Conservation (phyloP, 139 green algal species). For the Haematococcus lacustris region DNA sequence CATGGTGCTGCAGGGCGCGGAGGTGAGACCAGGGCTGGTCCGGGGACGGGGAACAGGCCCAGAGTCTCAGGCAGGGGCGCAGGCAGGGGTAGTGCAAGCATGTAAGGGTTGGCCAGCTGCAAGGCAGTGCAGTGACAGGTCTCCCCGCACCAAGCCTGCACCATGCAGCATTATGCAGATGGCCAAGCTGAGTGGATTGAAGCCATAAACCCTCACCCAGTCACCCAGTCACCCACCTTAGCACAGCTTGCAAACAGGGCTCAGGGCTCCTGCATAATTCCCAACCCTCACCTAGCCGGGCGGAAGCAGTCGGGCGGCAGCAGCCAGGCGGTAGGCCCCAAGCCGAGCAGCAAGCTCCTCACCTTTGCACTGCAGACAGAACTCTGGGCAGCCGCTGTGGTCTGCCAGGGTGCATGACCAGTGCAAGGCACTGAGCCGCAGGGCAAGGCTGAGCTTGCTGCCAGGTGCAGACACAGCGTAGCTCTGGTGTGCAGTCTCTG, state of each 20-base stretch:
- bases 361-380: too few species aligned
- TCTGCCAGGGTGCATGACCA: neutral
- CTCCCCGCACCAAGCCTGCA: neutral
- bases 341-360: too few species aligned
- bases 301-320: too few species aligned
- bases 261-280: too few species aligned
- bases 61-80: neutral
- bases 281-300: too few species aligned
- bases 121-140: neutral
- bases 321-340: too few species aligned
- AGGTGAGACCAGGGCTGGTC: constrained; percentile 17
- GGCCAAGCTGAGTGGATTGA: neutral
- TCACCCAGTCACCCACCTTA: too few species aligned
- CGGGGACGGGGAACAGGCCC: neutral
- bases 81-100: neutral
- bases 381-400: too few species aligned
- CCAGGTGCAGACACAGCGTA: too few species aligned
- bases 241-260: too few species aligned
- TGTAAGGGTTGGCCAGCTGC: neutral
- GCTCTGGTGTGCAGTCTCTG: neutral
- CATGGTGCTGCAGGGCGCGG: constrained; percentile 53
- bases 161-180: neutral
- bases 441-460: too few species aligned
- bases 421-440: neutral
- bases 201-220: neutral